Evolutionary conservation across 495 filamentous ascomycete species (phyloP), one percentile per base, ranked within the genome.

Genomic region (Tuber umbilicatum): DNA sequence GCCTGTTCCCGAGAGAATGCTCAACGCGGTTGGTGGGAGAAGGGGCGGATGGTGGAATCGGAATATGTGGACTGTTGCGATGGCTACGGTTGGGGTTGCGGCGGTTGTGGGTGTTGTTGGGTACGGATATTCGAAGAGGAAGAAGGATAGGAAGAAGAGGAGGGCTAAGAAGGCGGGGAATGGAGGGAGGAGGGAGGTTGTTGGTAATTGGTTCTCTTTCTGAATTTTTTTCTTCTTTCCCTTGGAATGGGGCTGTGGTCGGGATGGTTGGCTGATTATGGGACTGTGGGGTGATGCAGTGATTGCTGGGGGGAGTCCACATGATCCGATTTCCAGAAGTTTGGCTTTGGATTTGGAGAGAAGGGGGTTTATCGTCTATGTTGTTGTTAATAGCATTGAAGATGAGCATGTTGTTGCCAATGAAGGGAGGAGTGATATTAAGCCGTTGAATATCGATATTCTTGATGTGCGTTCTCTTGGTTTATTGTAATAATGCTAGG

Each of bases 301-400:
- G 23, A 85, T 99, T 75, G 92, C 93, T 43, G 94, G 95, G 55
- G 91, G 91, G 1, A 73, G 71, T n/a, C 89, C 92, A 7, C 88
- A 90, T 75, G 89, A 95, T 74, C 92, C 93, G 31, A 86, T 97
- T 79, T 93, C 92, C 1, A 88, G 89, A 75, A 91, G 92, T 23
- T 88, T 99, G 73, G 89, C 92, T 2, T 81, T 92, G 40, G 96
- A 98, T 79, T 82, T 99, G 73, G 95, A 98, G 83, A 88, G 93
- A 70, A 89, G 94, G 70, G 96, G 96, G 21, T 98, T 97, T 81
- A 92, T 98, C 69, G 94, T 98, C 37, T 98, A 92, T 80, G 86
- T 99, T 70, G 91, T 95, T 0, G 93, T 92, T 75, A 90, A 87
- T 74, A 91, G 88, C 14, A 83, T 88, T 68, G 91, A 95, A 70